phyloP scores from a whole-genome alignment of 352 stramenopile genomes.

The Globisporangium echinulatum region DNA sequence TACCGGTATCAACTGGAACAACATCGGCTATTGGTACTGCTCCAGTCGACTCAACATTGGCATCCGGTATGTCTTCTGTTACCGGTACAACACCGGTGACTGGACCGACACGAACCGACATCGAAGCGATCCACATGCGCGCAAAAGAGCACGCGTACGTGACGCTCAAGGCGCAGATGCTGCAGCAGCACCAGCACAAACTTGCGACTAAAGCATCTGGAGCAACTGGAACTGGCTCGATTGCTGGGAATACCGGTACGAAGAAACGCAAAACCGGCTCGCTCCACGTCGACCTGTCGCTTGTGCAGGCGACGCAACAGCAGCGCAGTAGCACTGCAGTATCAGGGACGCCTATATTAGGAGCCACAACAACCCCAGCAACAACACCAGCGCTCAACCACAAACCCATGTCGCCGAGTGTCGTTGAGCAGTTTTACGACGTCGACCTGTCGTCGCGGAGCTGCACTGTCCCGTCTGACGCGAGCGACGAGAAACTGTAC shows the following conservation, averaged over 20 bases:
- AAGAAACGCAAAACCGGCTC: not conserved
- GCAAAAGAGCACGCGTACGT: conserved; percentile 51
- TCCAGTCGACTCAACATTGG: no score
- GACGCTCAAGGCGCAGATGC: conserved; percentile 52
- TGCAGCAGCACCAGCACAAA: conserved; percentile 36
- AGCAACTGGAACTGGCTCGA: conserved; percentile 7
- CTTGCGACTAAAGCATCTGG: conserved; percentile 11
- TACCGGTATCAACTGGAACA: no score
- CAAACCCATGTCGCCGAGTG: conserved; percentile 33
- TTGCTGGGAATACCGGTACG: no score
- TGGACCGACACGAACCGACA: not conserved
- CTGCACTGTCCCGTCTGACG: conserved; percentile 25
- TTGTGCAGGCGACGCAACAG: conserved; percentile 8
- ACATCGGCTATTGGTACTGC: no score
- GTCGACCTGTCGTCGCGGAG: conserved; percentile 48
- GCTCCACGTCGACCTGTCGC: not conserved
- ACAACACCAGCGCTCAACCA: conserved; percentile 1
- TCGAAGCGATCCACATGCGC: conserved; percentile 17
- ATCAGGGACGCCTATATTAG: not conserved
- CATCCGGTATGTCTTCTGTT: no score
- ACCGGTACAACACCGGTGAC: not conserved
- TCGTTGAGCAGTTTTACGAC: conserved; percentile 66
- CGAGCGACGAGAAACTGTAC: conserved; percentile 74
- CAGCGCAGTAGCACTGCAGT: conserved; percentile 10
- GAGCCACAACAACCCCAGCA: not conserved